phyloP scores from a whole-genome alignment of 129 eudicot genomes.

The Smallanthus sonchifolius region DNA sequence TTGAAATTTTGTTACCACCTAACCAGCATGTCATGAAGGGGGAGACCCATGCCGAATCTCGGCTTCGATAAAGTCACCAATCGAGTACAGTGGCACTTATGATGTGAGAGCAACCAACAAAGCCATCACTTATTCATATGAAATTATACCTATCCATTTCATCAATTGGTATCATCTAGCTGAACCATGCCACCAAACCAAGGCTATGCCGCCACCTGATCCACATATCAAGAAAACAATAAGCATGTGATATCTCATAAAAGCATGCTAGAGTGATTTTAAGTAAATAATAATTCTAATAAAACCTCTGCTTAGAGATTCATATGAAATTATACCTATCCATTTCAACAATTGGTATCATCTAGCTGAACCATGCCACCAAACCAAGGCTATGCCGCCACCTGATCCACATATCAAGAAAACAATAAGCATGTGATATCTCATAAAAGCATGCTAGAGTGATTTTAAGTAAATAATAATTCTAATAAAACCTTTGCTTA shows the following conservation, averaged over 20 bases:
- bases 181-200: no score
- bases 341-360: background rate
- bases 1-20: background rate
- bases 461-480: background rate
- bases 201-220: no score
- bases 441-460: background rate
- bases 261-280: no score
- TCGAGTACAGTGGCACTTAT: no score
- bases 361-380: background rate
- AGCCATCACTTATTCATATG: background rate
- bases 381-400: background rate
- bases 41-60: background rate
- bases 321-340: background rate
- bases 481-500: background rate
- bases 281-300: no score
- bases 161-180: no score
- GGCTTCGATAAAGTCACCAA: background rate
- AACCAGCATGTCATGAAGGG: background rate
- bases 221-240: no score
- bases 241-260: no score
- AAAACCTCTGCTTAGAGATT: no score
- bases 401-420: background rate
- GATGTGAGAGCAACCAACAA: background rate
- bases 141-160: no score
- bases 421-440: background rate